Evolutionary conservation across 805 yeast genomes (phyloP).

Genomic region (Zygosaccharomyces bisporus): DNA sequence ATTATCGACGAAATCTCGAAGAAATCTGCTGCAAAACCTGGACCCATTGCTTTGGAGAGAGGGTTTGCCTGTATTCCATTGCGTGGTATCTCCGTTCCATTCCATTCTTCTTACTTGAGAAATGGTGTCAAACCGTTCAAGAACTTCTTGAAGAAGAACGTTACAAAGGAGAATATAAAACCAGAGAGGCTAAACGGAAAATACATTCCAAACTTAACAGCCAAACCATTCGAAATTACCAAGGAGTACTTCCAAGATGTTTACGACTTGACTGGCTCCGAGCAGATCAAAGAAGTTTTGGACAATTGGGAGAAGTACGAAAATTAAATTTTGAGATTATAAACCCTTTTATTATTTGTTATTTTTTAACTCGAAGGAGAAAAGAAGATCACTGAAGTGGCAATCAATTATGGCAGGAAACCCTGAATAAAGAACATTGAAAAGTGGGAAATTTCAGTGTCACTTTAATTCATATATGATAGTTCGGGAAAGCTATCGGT

Average conservation of each 20-base stretch:
- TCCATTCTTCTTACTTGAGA: slow-evolving; percentile 98
- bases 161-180: slow-evolving; percentile 90
- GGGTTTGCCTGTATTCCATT: slow-evolving; percentile 98
- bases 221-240: slow-evolving; percentile 92
- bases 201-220: slow-evolving; percentile 98
- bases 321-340: slow-evolving; percentile 12
- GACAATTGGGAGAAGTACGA: slow-evolving; percentile 94
- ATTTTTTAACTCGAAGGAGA: background rate
- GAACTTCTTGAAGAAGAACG: slow-evolving; percentile 93
- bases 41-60: slow-evolving; percentile 95
- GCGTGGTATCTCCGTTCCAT: slow-evolving; percentile 98
- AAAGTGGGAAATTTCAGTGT: slow-evolving; percentile 14
- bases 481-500: slow-evolving; percentile 14
- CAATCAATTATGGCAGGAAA: background rate
- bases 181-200: slow-evolving; percentile 90
- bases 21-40: slow-evolving; percentile 81
- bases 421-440: background rate
- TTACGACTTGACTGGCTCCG: slow-evolving; percentile 84
- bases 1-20: slow-evolving; percentile 82
- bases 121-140: slow-evolving; percentile 99
- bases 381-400: background rate
- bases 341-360: background rate
- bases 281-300: slow-evolving; percentile 80
- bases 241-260: slow-evolving; percentile 98
- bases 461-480: background rate